Conservation (phyloP, 164 flowering plant genomes). For the Umbilicus rupestris region DNA sequence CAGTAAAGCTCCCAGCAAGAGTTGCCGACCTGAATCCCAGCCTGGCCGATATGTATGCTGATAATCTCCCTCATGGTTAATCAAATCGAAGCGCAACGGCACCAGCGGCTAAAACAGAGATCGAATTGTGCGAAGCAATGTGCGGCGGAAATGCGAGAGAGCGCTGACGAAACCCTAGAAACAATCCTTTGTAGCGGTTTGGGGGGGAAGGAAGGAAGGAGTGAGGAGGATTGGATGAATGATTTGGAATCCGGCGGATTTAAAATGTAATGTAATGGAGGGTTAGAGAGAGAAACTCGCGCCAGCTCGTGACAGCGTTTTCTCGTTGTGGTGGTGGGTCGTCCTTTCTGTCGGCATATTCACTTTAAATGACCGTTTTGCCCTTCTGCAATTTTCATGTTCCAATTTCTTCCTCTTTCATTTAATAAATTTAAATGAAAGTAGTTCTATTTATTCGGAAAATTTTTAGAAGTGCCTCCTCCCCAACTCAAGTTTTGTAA, state of each 20-base stretch:
- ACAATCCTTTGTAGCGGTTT: too few species aligned
- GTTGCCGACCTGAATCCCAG: slow-evolving; percentile 94
- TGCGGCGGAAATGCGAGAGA: too few species aligned
- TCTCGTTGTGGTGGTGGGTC: background rate
- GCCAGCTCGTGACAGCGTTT: slow-evolving; percentile 1
- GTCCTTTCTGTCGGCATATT: background rate
- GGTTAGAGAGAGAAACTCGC: background rate
- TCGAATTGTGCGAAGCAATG: too few species aligned
- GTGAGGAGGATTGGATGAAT: background rate
- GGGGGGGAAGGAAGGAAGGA: too few species aligned
- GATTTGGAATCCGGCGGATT: background rate
- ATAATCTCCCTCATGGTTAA: slow-evolving; percentile 73
- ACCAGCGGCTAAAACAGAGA: background rate
- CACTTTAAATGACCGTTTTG: background rate
- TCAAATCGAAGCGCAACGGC: background rate
- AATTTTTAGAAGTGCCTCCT: too few species aligned
- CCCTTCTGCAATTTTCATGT: background rate
- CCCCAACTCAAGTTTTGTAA: too few species aligned
- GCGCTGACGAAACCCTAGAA: background rate
- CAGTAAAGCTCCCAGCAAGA: slow-evolving; percentile 95
- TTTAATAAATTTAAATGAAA: too few species aligned
- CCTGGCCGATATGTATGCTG: slow-evolving; percentile 93
- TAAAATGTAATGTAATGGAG: background rate
- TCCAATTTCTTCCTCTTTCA: background rate
- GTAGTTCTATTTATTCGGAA: too few species aligned